Base-by-base conservation (phyloP, 78 protist species). In the Monosiga brevicollis region DNA sequence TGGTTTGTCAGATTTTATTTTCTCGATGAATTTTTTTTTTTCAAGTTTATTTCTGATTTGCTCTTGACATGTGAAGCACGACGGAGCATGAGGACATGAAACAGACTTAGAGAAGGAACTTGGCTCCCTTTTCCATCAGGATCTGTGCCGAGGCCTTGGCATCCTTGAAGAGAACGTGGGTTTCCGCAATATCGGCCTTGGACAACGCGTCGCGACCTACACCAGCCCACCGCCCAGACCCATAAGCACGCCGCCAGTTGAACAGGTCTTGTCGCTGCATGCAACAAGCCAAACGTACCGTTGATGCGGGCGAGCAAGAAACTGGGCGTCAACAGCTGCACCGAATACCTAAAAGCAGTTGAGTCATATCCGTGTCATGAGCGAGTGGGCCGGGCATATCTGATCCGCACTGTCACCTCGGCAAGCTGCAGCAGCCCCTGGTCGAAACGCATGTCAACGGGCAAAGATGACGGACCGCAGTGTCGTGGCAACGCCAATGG, bases 311-410 rank as follows among this genome's bases (percentile, higher is more conserved):
- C 94, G 34, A 96, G 81, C n/a, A 97, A 88, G 40, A 75, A 71
- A 70, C 98, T 62, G 0, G 99, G 99, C 9, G 99, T 94, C 43
- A 98, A 92, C 76, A 97, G 90, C 90, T 97, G 99, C 76, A 96
- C 90, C 24, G 95, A 92, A 81, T 94, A 95, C n/a, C 90, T 79
- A 15, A 49, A 22, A 23, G 34, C 43, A 1, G 36, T 73, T 3
- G 1, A 1, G 1, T 71, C 73, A 10, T 1, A 10, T 39, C 37
- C 73, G 62, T 24, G 2, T 37, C 29, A 15, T 38, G 80, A 24
- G 26, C 34, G 42, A 76, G 62, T 37, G 43, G 9, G 35, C 49
- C 23, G 35, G 38, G 2, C 54, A 71, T 10, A 10, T 9, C 34
- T 10, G n/a, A n/a, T n/a, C n/a, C n/a, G n/a, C 6, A 6, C 71